Conservation (phyloP, 1,139 yeast species). For the Trichomonascaceae sp. region DNA sequence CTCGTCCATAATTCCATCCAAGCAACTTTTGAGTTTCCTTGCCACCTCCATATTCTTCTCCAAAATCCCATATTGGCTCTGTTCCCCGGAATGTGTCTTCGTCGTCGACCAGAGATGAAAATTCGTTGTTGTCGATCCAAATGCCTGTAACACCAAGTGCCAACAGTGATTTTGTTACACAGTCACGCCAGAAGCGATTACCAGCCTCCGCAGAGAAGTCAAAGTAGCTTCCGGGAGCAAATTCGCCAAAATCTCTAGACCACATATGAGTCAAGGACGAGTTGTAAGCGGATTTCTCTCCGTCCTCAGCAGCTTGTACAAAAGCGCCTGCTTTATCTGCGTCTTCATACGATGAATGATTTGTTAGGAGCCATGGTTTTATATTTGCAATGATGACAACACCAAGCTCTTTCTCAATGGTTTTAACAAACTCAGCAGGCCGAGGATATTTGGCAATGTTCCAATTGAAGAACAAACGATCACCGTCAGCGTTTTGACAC, state of each 20-base stretch:
- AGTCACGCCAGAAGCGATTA: slow-evolving; percentile 9
- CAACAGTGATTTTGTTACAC: slow-evolving; percentile 5
- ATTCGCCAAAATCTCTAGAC: slow-evolving; percentile 11
- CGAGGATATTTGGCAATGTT: slow-evolving; percentile 9
- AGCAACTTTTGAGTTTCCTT: slow-evolving; percentile 22
- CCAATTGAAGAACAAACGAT: slow-evolving; percentile 10
- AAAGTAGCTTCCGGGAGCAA: slow-evolving; percentile 10
- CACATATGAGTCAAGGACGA: slow-evolving; percentile 9
- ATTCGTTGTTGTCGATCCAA: slow-evolving; percentile 39
- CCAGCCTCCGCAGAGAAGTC: slow-evolving; percentile 11
- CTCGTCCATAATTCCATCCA: slow-evolving; percentile 4
- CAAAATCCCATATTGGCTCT: slow-evolving; percentile 22
- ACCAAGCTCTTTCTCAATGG: slow-evolving; percentile 10
- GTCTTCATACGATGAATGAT: slow-evolving; percentile 8
- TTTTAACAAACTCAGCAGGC: slow-evolving; percentile 9
- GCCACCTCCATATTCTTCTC: slow-evolving; percentile 29
- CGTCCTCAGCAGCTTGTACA: slow-evolving; percentile 9
- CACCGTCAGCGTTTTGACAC: slow-evolving; percentile 11
- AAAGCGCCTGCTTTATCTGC: slow-evolving; percentile 11
- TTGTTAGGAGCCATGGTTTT: slow-evolving; percentile 12
- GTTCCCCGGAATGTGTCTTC: slow-evolving; percentile 21
- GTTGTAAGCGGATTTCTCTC: slow-evolving; percentile 7
- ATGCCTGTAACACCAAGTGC: slow-evolving; percentile 27
- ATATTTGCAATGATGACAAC: slow-evolving; percentile 11
- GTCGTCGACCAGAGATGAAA: slow-evolving; percentile 31